Conservation (phyloP, 2,329 filamentous ascomycete species). For the Colletotrichum siamense region DNA sequence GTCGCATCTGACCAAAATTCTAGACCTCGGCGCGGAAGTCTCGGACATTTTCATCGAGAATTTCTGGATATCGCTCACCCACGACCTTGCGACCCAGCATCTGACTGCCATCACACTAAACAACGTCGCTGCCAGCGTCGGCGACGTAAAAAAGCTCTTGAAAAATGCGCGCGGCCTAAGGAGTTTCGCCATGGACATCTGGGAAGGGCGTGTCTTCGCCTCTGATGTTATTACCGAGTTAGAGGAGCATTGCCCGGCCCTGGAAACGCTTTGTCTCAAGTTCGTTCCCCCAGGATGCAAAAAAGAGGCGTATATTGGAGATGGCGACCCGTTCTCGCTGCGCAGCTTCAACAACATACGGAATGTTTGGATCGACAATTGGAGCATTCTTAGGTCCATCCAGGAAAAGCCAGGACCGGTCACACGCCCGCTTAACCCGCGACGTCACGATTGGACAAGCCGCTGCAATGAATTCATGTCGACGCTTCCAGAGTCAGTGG, state of each 20-base stretch:
- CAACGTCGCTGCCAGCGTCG: neutral
- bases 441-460: fast-evolving
- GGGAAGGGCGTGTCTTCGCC: neutral
- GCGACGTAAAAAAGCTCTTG: neutral
- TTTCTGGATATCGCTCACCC: fast-evolving
- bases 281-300: neutral
- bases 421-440: fast-evolving
- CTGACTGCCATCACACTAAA: neutral
- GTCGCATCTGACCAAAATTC: neutral
- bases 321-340: no score
- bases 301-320: neutral
- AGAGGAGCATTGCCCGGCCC: neutral
- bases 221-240: neutral
- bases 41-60: neutral
- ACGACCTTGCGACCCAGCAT: neutral
- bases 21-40: neutral
- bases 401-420: neutral
- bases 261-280: neutral
- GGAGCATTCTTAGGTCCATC: fast-evolving
- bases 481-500: neutral
- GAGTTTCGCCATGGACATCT: neutral
- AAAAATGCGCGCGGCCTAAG: neutral
- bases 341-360: no score
- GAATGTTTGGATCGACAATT: neutral
- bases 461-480: neutral